phyloP scores from a whole-genome alignment of 345 rosid genomes.

The Punica granatum region DNA sequence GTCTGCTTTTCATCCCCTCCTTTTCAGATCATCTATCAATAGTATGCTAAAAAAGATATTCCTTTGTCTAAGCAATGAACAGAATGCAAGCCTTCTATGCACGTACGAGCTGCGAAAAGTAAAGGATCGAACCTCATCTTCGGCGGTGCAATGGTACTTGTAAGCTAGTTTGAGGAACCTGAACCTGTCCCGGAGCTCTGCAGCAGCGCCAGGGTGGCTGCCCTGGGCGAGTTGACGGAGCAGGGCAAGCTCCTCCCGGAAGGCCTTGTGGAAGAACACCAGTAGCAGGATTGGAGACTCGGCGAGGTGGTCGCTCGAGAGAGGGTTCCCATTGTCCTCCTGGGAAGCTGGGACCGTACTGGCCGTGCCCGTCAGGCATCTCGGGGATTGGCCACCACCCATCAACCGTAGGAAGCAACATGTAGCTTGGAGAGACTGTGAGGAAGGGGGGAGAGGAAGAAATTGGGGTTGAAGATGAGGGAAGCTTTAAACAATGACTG shows the following conservation, averaged over 20 bases:
- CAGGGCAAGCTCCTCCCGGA: slow-evolving; percentile 45
- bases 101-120: background rate
- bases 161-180: slow-evolving; percentile 59
- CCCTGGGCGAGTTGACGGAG: slow-evolving; percentile 38
- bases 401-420: slow-evolving; percentile 1
- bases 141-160: slow-evolving; percentile 57
- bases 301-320: slow-evolving; percentile 17
- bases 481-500: background rate
- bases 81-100: background rate
- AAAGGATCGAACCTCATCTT: slow-evolving; percentile 58
- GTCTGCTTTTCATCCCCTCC: background rate
- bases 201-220: slow-evolving; percentile 13
- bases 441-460: background rate
- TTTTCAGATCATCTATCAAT: background rate
- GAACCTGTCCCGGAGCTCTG: slow-evolving; percentile 40
- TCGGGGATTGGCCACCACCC: slow-evolving; percentile 9
- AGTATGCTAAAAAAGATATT: background rate
- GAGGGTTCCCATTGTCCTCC: slow-evolving; percentile 2
- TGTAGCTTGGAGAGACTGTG: background rate
- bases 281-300: slow-evolving; percentile 65
- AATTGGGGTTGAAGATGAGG: background rate
- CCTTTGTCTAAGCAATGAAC: background rate
- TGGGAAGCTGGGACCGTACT: background rate
- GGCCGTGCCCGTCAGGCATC: background rate
- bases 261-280: slow-evolving; percentile 60